Conservation (phyloP, 1,284 basidiomycete species). For the Moesziomyces sp. region DNA sequence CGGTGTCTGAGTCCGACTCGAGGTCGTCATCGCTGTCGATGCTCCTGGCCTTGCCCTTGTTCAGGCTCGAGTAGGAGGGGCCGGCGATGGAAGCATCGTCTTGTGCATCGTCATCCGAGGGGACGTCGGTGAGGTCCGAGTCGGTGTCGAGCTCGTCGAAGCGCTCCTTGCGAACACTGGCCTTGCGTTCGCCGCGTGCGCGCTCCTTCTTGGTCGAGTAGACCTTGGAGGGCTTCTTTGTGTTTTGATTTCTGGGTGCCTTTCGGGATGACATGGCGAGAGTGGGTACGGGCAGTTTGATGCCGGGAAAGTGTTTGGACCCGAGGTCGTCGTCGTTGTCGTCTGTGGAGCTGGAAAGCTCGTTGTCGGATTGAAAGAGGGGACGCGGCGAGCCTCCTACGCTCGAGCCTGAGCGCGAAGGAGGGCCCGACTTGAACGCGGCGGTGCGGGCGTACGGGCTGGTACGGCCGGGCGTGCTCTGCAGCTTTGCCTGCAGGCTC, state of each 20-base stretch:
- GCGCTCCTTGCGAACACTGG: conserved; percentile 55
- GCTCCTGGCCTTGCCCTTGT: conserved; percentile 48
- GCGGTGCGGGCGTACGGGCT: conserved; percentile 31
- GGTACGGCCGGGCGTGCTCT: conserved; percentile 22
- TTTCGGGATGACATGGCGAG: conserved; percentile 48
- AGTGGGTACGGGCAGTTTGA: conserved; percentile 52
- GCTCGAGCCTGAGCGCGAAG: conserved; percentile 41
- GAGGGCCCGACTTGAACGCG: conserved; percentile 32
- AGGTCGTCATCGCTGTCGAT: conserved; percentile 37
- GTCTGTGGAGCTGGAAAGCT: conserved; percentile 38
- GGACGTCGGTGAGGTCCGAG: conserved; percentile 50
- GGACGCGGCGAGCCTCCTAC: conserved; percentile 43
- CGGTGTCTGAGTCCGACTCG: conserved; percentile 55
- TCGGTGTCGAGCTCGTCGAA: conserved; percentile 57
- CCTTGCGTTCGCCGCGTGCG: conserved; percentile 51
- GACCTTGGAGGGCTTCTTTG: conserved; percentile 40
- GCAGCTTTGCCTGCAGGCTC: conserved; percentile 43
- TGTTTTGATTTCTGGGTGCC: conserved; percentile 15
- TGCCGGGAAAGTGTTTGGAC: conserved; percentile 45
- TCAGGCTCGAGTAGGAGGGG: conserved; percentile 18
- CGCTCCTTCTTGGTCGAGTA: conserved; percentile 48
- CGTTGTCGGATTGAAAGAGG: conserved; percentile 39
- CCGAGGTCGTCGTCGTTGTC: conserved; percentile 43
- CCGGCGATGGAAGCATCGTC: conserved; percentile 11
- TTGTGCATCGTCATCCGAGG: conserved; percentile 38